Evolutionary conservation across 1,284 basidiomycete genomes (phyloP), one percentile per base, ranked within the genome.

Genomic region (Porogramme epimiltina): DNA sequence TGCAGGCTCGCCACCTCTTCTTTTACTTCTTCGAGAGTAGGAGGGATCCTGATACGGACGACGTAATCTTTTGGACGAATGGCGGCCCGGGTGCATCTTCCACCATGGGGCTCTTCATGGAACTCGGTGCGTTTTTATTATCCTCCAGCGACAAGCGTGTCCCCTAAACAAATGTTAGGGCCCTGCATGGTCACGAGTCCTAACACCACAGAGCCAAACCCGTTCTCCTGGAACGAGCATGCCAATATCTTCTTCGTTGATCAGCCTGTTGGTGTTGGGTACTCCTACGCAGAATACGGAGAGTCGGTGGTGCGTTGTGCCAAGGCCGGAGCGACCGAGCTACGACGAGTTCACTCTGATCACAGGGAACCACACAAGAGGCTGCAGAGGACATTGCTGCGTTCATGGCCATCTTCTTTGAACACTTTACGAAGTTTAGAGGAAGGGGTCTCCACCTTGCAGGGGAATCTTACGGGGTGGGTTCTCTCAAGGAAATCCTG

Each of bases 1-100:
- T 82, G 41, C 77, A 83, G 56, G 84, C 87, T 5, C 79, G 85
- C 41, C 86, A 89, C 57, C 68, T 93, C 19, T 94, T 93, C 74
- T 94, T 91, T 75, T 81, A 79, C 72, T 83, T 82, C 64, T 93
- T 94, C 70, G 90, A 93, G 69, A 88, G 84, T 48, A 74, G 91
- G 52, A 74, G 76, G 38, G 73, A 86, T 54, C 89, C 89, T 2
- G 76, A 77, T n/a, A 75, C 61, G 61, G 85, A 89, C 60, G 84
- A 86, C 53, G 76, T 89, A 4, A 76, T 87, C 26, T 77, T 85
- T 53, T 88, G 84, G 84, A 85, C 82, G 2, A 81, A 82, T 57
- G 84, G 83, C 55, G 84, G 81, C 13, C 63, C 63, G 2, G 81
- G 82, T 33, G 81, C 78, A 48, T 79, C 78, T 1, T 79, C 79